Base-by-base conservation (phyloP, 1,284 basidiomycete species). In the Cryptococcus sp. region DNA sequence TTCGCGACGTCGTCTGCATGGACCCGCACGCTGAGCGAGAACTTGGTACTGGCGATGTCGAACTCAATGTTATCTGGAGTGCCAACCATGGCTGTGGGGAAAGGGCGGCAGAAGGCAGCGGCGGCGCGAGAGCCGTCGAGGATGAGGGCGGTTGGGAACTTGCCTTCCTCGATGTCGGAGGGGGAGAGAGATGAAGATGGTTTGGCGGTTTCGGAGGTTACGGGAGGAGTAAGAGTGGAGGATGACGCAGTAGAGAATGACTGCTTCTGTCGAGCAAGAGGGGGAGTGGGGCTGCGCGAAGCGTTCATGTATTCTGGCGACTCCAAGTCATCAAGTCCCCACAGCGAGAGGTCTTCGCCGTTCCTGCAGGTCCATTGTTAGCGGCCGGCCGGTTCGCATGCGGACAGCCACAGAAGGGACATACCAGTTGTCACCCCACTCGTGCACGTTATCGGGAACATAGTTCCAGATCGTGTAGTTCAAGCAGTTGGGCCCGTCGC, bases 391-490 rank as follows among this genome's bases (percentile, higher is more conserved):
- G n/a, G n/a, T n/a, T n/a, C n/a, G n/a, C 23, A 45, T 2, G 50
- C 39, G 2, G 23, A 33, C 5, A 35, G 7, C 15, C 35, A 20
- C n/a, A 13, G 6, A 20, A 40, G 1, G 28, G 21, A 68, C 67
- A 57, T 50, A 73, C 76, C 94, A 98, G 2, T 86, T 85, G 73
- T 98, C 95, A 18, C 94, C 92, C 91, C 91, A 97, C 68, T 84
- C 77, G 72, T 97, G 92, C 23, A 80, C 82, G 70, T 82, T 80
- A 63, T 81, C 77, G 0, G 91, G 82, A 53, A 87, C 87, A 70
- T 98, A 98, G 24, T 86, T 93, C 95, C 95, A 98, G 8, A 93
- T 76, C 16, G 92, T 91, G 72, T 85, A 97, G 72, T 83, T 93
- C 64, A 96, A 77, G 46, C 79, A 80, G 67, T 96, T 95, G 9